Percentiles rank a stretch among this genome's conserved stretches.
phyloP scores from a whole-genome alignment of 2,329 filamentous ascomycete genomes.

The Fusarium anthophilum region DNA sequence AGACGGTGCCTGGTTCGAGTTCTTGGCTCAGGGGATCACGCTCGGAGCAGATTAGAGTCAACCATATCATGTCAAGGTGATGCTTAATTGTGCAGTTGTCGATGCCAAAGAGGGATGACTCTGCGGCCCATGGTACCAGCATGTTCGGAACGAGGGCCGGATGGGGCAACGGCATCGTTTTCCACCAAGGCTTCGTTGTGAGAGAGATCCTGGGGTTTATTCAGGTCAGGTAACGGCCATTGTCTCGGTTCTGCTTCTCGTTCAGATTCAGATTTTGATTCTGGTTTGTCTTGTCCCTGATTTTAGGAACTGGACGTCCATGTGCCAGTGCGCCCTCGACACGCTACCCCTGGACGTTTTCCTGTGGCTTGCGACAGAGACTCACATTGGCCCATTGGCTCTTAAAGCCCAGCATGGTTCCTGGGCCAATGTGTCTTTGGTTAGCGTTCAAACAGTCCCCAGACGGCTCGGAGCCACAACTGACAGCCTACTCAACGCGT shows the following conservation, averaged over 20 bases:
- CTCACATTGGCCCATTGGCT: slow-evolving; percentile 20
- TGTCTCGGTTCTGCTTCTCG: slow-evolving; percentile 20
- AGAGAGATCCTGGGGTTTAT: slow-evolving; percentile 1
- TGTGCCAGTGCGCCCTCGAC: background rate
- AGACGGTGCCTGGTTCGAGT: slow-evolving; percentile 25
- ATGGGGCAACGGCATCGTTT: slow-evolving; percentile 26
- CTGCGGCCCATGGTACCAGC: slow-evolving; percentile 18
- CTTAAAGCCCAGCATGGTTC: slow-evolving; percentile 29
- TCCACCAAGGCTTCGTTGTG: background rate
- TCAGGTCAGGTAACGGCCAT: background rate
- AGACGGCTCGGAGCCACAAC: slow-evolving; percentile 37
- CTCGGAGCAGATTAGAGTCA: slow-evolving; percentile 34
- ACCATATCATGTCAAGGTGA: slow-evolving; percentile 23
- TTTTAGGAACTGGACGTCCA: slow-evolving; percentile 3
- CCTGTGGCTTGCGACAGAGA: slow-evolving; percentile 19
- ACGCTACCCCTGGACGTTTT: slow-evolving; percentile 19
- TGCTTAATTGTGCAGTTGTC: slow-evolving; percentile 19
- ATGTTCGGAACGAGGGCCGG: slow-evolving; percentile 24
- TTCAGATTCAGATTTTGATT: slow-evolving; percentile 13
- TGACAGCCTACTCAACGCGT: slow-evolving; percentile 23
- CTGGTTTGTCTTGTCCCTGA: slow-evolving; percentile 11
- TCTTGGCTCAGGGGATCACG: slow-evolving; percentile 26
- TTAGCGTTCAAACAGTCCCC: slow-evolving; percentile 25
- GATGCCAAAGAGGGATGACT: slow-evolving; percentile 7
- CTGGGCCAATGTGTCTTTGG: slow-evolving; percentile 37